phyloP scores from a whole-genome alignment of 176 grass and related monocot genomes.

The Carex cristatella region DNA sequence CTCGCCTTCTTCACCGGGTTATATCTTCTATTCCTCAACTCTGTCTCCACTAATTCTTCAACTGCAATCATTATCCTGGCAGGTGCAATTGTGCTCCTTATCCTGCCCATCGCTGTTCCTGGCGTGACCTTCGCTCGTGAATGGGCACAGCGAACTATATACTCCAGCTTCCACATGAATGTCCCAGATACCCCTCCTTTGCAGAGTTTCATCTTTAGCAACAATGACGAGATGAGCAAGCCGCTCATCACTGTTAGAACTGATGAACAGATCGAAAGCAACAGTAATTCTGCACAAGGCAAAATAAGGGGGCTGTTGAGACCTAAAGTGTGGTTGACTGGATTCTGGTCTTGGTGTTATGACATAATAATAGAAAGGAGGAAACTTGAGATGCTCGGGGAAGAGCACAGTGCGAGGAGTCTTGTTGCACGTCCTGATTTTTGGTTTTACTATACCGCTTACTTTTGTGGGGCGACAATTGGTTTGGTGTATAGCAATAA shows the following conservation, averaged over 20 bases:
- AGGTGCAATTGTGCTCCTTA: constrained; percentile 60
- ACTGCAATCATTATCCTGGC: constrained; percentile 44
- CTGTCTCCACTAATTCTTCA: constrained; percentile 29
- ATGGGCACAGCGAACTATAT: constrained; percentile 38
- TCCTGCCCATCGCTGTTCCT: constrained; percentile 53
- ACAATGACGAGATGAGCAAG: constrained; percentile 4
- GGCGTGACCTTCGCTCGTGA: constrained; percentile 20
- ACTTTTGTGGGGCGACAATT: constrained; percentile 82
- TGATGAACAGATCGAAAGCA: not conserved
- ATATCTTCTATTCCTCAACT: constrained; percentile 65
- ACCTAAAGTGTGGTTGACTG: not conserved
- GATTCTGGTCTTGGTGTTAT: constrained; percentile 19
- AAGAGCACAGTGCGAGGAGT: constrained; percentile 63
- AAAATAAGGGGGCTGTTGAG: not conserved
- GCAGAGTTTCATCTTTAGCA: constrained; percentile 11
- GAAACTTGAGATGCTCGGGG: constrained; percentile 34
- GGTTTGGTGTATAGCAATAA: constrained; percentile 93
- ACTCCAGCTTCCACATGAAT: constrained; percentile 15
- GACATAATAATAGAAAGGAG: constrained; percentile 32
- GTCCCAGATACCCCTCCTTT: constrained; percentile 15
- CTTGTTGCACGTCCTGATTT: constrained; percentile 63
- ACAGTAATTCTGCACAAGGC: not conserved
- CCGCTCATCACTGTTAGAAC: constrained; percentile 21
- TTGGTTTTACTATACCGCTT: constrained; percentile 84
- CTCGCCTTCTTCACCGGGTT: constrained; percentile 69